phyloP scores from a whole-genome alignment of 345 rosid genomes.

The Clarkia xantiana region DNA sequence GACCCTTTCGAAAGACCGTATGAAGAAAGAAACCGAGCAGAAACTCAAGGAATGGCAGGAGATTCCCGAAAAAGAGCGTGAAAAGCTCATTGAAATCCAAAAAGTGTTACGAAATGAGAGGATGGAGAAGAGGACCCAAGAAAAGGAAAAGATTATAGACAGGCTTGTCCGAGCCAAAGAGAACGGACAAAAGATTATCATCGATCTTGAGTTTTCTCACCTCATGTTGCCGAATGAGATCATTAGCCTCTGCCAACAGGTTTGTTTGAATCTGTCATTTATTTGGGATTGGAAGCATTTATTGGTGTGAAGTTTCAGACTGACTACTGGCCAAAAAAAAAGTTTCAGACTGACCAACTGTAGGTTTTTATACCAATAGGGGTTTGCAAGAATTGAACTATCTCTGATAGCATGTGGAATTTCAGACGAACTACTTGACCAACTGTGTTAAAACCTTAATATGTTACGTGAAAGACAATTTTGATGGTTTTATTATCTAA shows the following conservation, averaged over 20 bases:
- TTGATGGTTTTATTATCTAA: slow-evolving; percentile 1
- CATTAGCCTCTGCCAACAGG: slow-evolving; percentile 90
- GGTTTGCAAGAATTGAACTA: no score
- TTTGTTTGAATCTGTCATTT: slow-evolving; percentile 1
- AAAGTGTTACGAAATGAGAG: slow-evolving; percentile 49
- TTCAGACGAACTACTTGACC: no score
- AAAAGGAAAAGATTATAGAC: slow-evolving; percentile 44
- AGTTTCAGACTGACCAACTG: no score
- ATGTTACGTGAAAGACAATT: no score
- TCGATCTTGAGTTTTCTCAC: slow-evolving; percentile 69
- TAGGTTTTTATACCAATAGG: no score
- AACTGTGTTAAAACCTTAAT: no score
- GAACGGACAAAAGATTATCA: slow-evolving; percentile 52
- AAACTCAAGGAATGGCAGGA: slow-evolving; percentile 51
- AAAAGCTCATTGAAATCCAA: slow-evolving; percentile 55
- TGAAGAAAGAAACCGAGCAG: slow-evolving; percentile 48
- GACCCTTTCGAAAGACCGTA: slow-evolving; percentile 58
- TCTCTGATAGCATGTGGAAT: no score
- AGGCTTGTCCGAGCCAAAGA: slow-evolving; percentile 46
- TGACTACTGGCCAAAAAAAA: no score
- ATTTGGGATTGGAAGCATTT: slow-evolving; percentile 13
- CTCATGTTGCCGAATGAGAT: slow-evolving; percentile 68
- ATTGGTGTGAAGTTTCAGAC: no score
- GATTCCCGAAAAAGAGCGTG: slow-evolving; percentile 50
- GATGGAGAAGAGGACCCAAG: slow-evolving; percentile 59